These are phyloP conservation scores for Phlyctochytrium planicorne DNA, from an alignment of 192 early-diverging fungal species.

Conservation along the genomic window DNA sequence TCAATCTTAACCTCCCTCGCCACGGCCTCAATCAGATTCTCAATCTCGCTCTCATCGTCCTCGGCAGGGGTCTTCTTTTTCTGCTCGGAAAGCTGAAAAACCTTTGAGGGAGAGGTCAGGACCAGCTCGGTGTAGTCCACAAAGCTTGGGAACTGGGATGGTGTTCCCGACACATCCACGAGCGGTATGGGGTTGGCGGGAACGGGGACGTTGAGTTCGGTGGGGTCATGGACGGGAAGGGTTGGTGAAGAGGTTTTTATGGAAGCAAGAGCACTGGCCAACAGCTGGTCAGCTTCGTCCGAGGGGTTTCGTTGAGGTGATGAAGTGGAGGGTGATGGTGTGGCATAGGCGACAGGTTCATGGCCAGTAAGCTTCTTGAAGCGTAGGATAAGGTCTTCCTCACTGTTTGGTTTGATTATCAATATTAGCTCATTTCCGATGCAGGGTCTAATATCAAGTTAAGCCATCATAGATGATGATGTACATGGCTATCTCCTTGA, in stretches of 20 bases:
- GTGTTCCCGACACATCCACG: neutral
- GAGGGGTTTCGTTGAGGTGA: neutral
- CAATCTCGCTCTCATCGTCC: conserved; percentile 21
- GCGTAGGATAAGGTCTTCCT: conserved; percentile 25
- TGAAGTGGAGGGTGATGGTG: neutral
- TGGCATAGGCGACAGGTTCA: conserved; percentile 16
- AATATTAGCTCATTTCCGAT: no score
- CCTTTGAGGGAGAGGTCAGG: conserved; percentile 31
- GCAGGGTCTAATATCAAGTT: no score
- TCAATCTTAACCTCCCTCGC: conserved; percentile 29
- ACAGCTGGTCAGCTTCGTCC: neutral
- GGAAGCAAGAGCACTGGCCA: no score
- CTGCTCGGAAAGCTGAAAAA: neutral
- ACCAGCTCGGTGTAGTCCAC: conserved; percentile 41
- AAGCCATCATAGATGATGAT: no score
- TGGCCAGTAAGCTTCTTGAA: conserved; percentile 29
- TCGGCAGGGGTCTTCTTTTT: neutral
- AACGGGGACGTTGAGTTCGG: neutral
- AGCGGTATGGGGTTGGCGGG: neutral
- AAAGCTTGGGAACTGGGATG: conserved; percentile 2
- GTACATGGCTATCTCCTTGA: no score
- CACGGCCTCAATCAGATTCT: conserved; percentile 18
- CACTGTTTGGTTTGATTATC: conserved; percentile 18
- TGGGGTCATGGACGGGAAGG: no score
- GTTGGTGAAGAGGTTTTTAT: no score